These are phyloP conservation scores for Neoscytalidium dimidiatum DNA, from an alignment of 2,329 filamentous ascomycete genomes.

Conservation along the genomic window DNA sequence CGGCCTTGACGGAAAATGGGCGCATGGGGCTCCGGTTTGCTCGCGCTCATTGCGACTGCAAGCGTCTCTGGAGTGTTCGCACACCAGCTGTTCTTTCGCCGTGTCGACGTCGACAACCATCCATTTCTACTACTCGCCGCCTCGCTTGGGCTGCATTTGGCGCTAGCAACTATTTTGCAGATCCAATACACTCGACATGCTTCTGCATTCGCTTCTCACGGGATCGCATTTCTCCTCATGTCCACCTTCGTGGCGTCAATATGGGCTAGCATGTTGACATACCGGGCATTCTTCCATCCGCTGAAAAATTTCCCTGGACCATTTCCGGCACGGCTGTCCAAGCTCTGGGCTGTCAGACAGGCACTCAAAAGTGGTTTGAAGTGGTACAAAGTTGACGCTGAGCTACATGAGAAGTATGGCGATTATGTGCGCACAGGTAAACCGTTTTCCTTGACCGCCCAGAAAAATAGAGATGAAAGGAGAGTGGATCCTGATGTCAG, in stretches of 20 bases:
- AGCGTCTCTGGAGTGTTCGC: neutral
- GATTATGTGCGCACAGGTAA: constrained; percentile 25
- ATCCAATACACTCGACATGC: neutral
- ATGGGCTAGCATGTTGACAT: neutral
- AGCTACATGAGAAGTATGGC: constrained; percentile 9
- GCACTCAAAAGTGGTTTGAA: neutral
- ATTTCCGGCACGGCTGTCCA: constrained; percentile 31
- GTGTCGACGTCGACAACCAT: neutral
- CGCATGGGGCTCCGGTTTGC: neutral
- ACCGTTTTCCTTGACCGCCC: neutral
- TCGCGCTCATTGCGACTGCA: neutral
- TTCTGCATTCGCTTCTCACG: neutral
- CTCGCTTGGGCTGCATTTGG: neutral
- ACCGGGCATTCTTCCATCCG: constrained; percentile 35
- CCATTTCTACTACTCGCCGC: neutral
- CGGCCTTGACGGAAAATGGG: neutral
- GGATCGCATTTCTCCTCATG: neutral
- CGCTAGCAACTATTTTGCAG: neutral
- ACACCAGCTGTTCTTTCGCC: neutral
- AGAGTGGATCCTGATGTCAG: constrained; percentile 26
- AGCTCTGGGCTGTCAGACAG: neutral
- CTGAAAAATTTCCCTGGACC: constrained; percentile 40
- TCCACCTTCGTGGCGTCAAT: neutral
- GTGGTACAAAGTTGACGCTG: neutral
- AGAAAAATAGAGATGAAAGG: neutral